A percentile compares a stretch with the other conserved stretches of the same genome.
phyloP scores from a whole-genome alignment of 768 basidiomycete species.

The Suillus decipiens region DNA sequence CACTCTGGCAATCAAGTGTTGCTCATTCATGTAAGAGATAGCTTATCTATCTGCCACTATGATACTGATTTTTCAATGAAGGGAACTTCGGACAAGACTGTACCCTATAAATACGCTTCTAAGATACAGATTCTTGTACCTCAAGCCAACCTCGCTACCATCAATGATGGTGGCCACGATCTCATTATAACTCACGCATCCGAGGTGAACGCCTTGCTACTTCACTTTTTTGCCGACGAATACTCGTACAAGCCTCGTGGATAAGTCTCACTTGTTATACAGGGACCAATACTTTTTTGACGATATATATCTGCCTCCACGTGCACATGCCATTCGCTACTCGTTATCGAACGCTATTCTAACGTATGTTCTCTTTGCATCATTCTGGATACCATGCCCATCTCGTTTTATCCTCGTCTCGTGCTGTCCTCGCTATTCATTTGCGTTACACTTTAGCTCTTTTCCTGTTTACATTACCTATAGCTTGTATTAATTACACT shows the following conservation, averaged over 20 bases:
- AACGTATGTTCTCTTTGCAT: not conserved
- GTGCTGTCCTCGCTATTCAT: conserved; percentile 4
- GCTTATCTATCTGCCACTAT: no score
- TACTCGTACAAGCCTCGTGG: conserved; percentile 1
- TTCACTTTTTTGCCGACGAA: conserved; percentile 24
- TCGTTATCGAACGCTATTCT: not conserved
- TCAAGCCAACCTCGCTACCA: conserved; percentile 31
- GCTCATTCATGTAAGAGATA: conserved; percentile 58
- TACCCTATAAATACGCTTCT: conserved; percentile 33
- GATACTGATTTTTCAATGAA: conserved; percentile 10
- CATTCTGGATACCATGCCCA: conserved; percentile 3
- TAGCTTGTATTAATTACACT: not conserved
- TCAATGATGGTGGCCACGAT: conserved; percentile 31
- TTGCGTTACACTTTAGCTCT: not conserved
- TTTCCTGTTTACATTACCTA: not conserved
- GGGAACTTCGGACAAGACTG: conserved; percentile 36
- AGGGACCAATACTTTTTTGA: not conserved
- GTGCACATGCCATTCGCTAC: not conserved
- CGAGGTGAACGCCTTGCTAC: conserved; percentile 31
- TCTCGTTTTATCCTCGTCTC: not conserved
- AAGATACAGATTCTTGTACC: conserved; percentile 34
- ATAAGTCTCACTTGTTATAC: not conserved
- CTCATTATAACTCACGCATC: conserved; percentile 34
- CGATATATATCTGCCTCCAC: not conserved
- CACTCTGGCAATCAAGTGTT: conserved; percentile 53